phyloP scores from a whole-genome alignment of 805 yeast species.

The Saccharomycodes ludwigii region DNA sequence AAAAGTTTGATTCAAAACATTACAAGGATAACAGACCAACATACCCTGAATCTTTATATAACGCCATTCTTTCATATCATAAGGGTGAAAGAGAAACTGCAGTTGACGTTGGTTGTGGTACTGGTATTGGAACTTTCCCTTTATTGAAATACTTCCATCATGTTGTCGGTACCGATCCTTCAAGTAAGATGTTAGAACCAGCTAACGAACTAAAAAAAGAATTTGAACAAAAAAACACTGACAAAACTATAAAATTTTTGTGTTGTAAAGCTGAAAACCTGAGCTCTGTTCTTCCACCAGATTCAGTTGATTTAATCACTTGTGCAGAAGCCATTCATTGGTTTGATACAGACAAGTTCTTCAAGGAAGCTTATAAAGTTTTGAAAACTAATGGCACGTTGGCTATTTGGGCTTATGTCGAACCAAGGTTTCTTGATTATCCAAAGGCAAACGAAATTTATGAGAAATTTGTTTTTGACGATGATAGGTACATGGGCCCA shows the following conservation, averaged over 20 bases:
- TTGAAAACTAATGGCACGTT: slow-evolving; percentile 50
- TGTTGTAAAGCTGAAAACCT: slow-evolving; percentile 19
- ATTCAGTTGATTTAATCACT: slow-evolving; percentile 41
- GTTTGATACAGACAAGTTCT: slow-evolving; percentile 43
- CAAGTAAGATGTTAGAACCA: slow-evolving; percentile 36
- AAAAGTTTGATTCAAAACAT: slow-evolving; percentile 36
- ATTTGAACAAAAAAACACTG: slow-evolving; percentile 8
- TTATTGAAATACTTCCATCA: slow-evolving; percentile 30
- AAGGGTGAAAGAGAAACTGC: slow-evolving; percentile 17
- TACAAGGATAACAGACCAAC: slow-evolving; percentile 47
- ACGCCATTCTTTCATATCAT: slow-evolving; percentile 31
- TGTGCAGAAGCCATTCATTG: slow-evolving; percentile 75
- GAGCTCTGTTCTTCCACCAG: slow-evolving; percentile 10
- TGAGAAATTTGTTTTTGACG: slow-evolving; percentile 37
- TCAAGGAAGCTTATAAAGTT: slow-evolving; percentile 34
- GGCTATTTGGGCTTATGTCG: slow-evolving; percentile 63
- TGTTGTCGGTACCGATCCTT: slow-evolving; percentile 48
- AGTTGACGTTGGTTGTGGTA: slow-evolving; percentile 61
- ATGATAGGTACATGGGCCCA: slow-evolving; percentile 38
- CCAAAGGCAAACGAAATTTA: slow-evolving; percentile 46
- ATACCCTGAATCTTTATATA: slow-evolving; percentile 43
- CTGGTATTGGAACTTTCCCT: slow-evolving; percentile 52
- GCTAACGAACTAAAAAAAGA: slow-evolving; percentile 19
- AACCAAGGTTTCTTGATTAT: slow-evolving; percentile 45
- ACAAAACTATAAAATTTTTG: slow-evolving; percentile 13